Evolutionary conservation across 2,329 filamentous ascomycete genomes (phyloP).

Genomic region (Graphilbum ipis-grandicollis): DNA sequence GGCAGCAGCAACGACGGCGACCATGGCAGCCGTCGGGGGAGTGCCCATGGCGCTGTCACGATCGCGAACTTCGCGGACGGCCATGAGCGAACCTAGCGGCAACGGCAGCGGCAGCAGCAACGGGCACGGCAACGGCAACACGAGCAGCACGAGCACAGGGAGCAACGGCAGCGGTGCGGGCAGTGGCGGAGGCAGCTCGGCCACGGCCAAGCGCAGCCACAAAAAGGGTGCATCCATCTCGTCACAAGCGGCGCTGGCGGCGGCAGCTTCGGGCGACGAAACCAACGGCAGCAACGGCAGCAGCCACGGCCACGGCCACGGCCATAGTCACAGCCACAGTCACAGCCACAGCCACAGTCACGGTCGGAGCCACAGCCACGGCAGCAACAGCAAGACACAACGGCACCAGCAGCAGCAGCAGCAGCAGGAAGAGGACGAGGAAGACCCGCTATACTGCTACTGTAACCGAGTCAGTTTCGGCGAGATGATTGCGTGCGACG

Average conservation of each 20-base stretch:
- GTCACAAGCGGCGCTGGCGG: not conserved
- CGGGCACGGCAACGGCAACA: conserved; percentile 3
- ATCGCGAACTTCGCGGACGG: not conserved
- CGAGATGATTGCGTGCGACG: conserved; percentile 72
- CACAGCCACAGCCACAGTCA: not conserved
- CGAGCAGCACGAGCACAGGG: conserved; percentile 3
- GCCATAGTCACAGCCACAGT: not conserved
- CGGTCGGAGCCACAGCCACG: not conserved
- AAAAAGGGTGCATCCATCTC: not conserved
- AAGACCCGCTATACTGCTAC: conserved; percentile 64
- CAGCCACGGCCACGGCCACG: conserved; percentile 1
- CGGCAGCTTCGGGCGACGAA: not conserved
- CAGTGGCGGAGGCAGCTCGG: not conserved
- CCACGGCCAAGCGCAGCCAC: not conserved
- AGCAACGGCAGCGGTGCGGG: conserved; percentile 3
- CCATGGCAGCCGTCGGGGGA: conserved; percentile 16
- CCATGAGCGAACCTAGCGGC: not conserved
- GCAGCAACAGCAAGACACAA: not conserved
- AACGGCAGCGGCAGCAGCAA: not conserved
- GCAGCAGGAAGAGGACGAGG: conserved; percentile 37
- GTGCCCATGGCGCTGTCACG: not conserved
- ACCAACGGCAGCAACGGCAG: not conserved
- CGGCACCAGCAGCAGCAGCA: conserved; percentile 5
- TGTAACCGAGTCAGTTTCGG: conserved; percentile 68
- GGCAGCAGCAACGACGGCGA: conserved; percentile 11